Base-by-base conservation (phyloP, 305 asterid genomes). In the Fraxinus sp. region DNA sequence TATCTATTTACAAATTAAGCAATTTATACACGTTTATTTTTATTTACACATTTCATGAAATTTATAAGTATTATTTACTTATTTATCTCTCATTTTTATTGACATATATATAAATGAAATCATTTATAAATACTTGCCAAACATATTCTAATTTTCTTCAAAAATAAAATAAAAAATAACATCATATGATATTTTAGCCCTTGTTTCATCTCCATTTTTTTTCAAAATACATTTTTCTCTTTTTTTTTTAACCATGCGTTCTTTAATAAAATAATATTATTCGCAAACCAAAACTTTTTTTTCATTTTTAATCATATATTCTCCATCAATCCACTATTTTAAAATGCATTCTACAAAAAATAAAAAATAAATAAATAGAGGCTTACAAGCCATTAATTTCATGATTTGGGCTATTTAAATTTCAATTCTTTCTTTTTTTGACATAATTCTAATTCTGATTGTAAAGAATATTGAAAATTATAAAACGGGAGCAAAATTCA, bases 401-500 rank as follows among this genome's bases (percentile, higher is more conserved):
- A 68, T 11, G 20, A 68, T 22, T 13, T 68, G 32, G 33, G 64
- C 24, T 46, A 22, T 81, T 84, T 81, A 57, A 84, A 87, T 75
- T 77, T 35, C 64, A 46, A 46, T 46, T 44, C 55, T 41, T 41
- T 41, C 1, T 81, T 78, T 22, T 20, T 18, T 57, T 16, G 2
- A 57, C 68, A n/a, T 52, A 18, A 57, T 18, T 18, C 11, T 59
- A 7, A 7, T 62, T 62, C 13, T 62, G 26, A 62, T 22, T 8
- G 14, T 62, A 22, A 62, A 62, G 71, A 62, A 62, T 20, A 62
- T 20, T 59, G 30, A 2, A 7, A 59, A 2, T 59, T 59, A 59
- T 59, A 59, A 20, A 59, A 22, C 4, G 78, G 80, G 84, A 78
- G 83, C 77, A 28, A 78, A 66, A 84, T 57, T 57, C 68, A 57